These are phyloP conservation scores for Acephala macrosclerotiorum DNA, from an alignment of 2,329 filamentous ascomycete genomes.

Conservation along the genomic window DNA sequence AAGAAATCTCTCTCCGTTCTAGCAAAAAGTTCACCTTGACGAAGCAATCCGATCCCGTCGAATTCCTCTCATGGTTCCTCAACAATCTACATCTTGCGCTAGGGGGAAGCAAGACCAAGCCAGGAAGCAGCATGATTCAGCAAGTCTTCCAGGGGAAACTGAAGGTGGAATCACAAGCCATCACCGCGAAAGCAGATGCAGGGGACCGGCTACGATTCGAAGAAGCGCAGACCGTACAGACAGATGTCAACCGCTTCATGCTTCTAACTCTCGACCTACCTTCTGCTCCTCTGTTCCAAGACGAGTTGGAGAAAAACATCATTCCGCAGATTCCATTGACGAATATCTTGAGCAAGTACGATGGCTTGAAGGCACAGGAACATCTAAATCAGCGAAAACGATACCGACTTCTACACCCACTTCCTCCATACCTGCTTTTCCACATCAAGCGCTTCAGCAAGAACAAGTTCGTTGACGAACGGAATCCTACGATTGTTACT, in stretches of 20 bases:
- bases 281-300: constrained; percentile 91
- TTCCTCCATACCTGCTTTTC: constrained; percentile 90
- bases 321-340: constrained; percentile 91
- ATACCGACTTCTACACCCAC: constrained; percentile 87
- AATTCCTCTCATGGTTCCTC: constrained; percentile 96
- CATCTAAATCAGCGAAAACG: constrained; percentile 87
- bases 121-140: constrained; percentile 86
- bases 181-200: constrained; percentile 88
- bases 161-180: constrained; percentile 91
- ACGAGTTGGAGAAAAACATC: constrained; percentile 92
- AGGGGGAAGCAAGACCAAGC: constrained; percentile 87
- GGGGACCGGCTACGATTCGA: constrained; percentile 91
- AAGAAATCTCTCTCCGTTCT: constrained; percentile 89
- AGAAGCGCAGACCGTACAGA: constrained; percentile 83
- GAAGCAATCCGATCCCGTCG: constrained; percentile 90
- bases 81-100: constrained; percentile 94
- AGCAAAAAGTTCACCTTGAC: constrained; percentile 94
- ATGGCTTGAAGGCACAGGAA: constrained; percentile 86
- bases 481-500: constrained; percentile 97
- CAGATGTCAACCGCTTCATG: constrained; percentile 81
- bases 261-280: constrained; percentile 94
- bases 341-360: constrained; percentile 88
- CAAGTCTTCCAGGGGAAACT: constrained; percentile 92
- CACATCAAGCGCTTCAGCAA: constrained; percentile 97
- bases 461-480: constrained; percentile 96